These are phyloP conservation scores for Heimioporus punctisporus DNA, from an alignment of 1,284 basidiomycete species.

Conservation along the genomic window DNA sequence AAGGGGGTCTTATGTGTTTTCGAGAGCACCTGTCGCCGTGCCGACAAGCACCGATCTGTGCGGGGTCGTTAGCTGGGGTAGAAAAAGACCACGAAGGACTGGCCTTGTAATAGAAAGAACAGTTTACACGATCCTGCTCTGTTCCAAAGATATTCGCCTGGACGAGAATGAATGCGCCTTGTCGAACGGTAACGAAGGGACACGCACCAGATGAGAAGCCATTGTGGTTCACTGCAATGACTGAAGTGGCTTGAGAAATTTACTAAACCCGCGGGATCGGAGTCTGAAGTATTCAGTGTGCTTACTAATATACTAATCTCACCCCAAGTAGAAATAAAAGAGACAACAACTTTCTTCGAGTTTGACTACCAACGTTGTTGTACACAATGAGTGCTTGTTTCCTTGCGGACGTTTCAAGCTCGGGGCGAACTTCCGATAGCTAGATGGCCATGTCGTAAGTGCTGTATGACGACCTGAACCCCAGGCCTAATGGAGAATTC, in stretches of 20 bases:
- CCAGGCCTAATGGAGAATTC: too few relatives aligned
- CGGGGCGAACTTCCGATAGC: too few relatives aligned
- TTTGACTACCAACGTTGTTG: too few relatives aligned
- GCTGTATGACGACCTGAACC: too few relatives aligned
- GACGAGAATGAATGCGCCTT: neutral
- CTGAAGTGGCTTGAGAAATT: slow-evolving; percentile 7
- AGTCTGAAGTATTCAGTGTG: slow-evolving; percentile 8
- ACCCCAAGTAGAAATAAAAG: too few relatives aligned
- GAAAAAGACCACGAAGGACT: slow-evolving; percentile 15
- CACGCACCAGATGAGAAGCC: slow-evolving; percentile 64
- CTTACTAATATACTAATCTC: too few relatives aligned
- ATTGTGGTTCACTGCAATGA: slow-evolving; percentile 32
- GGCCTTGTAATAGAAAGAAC: slow-evolving; percentile 95
- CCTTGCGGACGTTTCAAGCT: too few relatives aligned
- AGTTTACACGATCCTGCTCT: slow-evolving; percentile 94
- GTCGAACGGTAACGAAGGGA: neutral
- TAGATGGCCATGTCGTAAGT: too few relatives aligned
- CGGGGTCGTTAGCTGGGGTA: slow-evolving; percentile 7
- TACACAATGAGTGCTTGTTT: too few relatives aligned
- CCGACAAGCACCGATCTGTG: slow-evolving; percentile 91
- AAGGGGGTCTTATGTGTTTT: slow-evolving; percentile 97
- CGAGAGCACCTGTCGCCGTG: slow-evolving; percentile 97
- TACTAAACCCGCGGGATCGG: slow-evolving; percentile 21
- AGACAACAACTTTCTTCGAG: too few relatives aligned
- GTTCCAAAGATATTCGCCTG: slow-evolving; percentile 88